Base-by-base conservation (phyloP, 2,329 filamentous ascomycete genomes). In the Cytospora mali region DNA sequence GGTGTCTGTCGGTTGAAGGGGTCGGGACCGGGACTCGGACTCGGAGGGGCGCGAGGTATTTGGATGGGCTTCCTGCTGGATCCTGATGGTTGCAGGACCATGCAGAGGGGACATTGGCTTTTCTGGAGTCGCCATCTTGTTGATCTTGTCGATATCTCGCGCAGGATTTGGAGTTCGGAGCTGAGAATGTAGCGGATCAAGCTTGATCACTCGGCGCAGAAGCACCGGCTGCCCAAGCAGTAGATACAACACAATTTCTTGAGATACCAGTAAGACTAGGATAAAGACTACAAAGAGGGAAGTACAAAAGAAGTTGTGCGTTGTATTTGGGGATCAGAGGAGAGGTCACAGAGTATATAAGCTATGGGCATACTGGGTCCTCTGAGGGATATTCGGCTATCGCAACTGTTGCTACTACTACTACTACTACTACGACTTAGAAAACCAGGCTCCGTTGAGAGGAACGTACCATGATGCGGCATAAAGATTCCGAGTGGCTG, bases 61-160 rank as follows among this genome's bases (percentile, higher is more conserved):
- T 10, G 66, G 66, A 21, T 65, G 64, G 1, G 58, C 18, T 14
- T 62, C 64, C 16, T 67, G 62, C 33, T 61, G 65, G 48, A 67
- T 66, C 56, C 61, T 65, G 51, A 67, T 64, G 29, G 59, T 60
- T 39, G 58, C 58, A 57, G 18, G 54, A 53, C 52, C 25, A 27
- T 23, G 55, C 27, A 42, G 9, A 39, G 25, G 62, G 3, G 23
- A 3, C 14, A 35, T 14, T 27, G 58, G 50, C 18, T 28, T 28
- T 6, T 6, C n/a, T 46, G 27, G 21, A 6, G 35, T 18, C 7
- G 29, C 58, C 58, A 60, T 60, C 13, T 60, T 54, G 9, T 52
- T 21, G 11, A n/a, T 16, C 13, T 46, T 53, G 10, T 50, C n/a
- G n/a, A n/a, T 23, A 55, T 39, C 31, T 51, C 23, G 49, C 48